These are phyloP conservation scores for Cenchrus fungigraminus DNA, from an alignment of 176 grass and related monocot genomes.

Conservation along the genomic window DNA sequence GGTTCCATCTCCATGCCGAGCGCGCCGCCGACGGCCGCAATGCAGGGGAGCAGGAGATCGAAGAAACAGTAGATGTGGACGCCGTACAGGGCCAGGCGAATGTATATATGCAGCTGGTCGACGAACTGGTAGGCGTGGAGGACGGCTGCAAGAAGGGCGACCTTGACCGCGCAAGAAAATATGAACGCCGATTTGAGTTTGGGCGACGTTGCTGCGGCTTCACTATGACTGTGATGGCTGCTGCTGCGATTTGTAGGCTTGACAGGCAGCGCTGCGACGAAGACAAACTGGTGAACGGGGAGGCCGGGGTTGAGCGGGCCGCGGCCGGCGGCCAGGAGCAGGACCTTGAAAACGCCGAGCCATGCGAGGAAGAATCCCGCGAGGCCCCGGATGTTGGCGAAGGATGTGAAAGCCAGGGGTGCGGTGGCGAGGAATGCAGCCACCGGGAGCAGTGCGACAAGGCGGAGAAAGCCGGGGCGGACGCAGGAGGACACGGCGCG, in stretches of 20 bases:
- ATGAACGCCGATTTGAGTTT: too few relatives aligned
- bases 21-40: neutral
- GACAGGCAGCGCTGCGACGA: constrained; percentile 25
- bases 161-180: neutral
- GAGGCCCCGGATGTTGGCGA: neutral
- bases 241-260: neutral
- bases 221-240: too few relatives aligned
- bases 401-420: constrained; percentile 42
- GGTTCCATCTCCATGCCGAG: neutral
- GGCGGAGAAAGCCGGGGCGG: constrained; percentile 16
- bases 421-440: constrained; percentile 30
- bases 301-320: constrained; percentile 39
- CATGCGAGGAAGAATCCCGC: constrained; percentile 57
- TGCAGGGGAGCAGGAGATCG: neutral
- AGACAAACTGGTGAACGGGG: constrained; percentile 30
- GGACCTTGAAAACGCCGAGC: constrained; percentile 60
- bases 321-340: constrained; percentile 44
- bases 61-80: neutral
- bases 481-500: neutral
- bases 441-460: constrained; percentile 45
- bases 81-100: neutral
- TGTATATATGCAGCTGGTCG: neutral
- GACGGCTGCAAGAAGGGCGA: neutral
- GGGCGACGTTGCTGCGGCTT: too few relatives aligned
- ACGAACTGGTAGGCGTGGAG: neutral